Conservation (phyloP, 768 basidiomycete species). For the Lentinula sp. region DNA sequence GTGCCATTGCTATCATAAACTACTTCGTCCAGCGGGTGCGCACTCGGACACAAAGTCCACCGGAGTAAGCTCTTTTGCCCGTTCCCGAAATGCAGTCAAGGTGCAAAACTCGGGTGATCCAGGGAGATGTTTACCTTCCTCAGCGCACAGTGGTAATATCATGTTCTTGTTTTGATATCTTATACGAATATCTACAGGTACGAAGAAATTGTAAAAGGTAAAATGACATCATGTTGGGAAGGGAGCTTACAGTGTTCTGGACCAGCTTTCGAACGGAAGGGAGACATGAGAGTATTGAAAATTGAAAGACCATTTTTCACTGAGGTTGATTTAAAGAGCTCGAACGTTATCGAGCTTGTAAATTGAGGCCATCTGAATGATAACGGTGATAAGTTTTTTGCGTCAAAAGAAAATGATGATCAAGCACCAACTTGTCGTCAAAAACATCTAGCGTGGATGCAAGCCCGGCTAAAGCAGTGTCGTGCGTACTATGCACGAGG, state of each 20-base stretch:
- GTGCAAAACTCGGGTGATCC: slow-evolving; percentile 74
- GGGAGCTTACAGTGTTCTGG: slow-evolving; percentile 38
- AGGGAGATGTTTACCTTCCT: slow-evolving; percentile 58
- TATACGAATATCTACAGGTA: slow-evolving; percentile 55
- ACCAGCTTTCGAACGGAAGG: slow-evolving; percentile 21
- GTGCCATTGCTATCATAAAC: not conserved
- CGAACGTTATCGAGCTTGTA: slow-evolving; percentile 68
- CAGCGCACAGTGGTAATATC: slow-evolving; percentile 58
- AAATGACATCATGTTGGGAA: not conserved
- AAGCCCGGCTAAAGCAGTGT: slow-evolving; percentile 63
- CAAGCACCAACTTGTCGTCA: slow-evolving; percentile 50
- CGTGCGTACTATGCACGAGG: slow-evolving; percentile 67
- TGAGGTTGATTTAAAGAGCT: slow-evolving; percentile 49
- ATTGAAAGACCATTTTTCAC: slow-evolving; percentile 12
- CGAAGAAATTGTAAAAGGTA: not conserved
- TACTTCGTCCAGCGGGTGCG: slow-evolving; percentile 20
- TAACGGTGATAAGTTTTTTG: not conserved
- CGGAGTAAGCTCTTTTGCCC: slow-evolving; percentile 62
- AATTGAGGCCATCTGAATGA: slow-evolving; percentile 66
- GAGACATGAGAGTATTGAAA: slow-evolving; percentile 32
- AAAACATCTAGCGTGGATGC: slow-evolving; percentile 64
- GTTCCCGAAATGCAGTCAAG: slow-evolving; percentile 52
- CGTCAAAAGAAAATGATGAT: not conserved
- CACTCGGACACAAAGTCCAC: slow-evolving; percentile 65
- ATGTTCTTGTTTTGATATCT: slow-evolving; percentile 69